A percentile compares a stretch with the other conserved stretches of the same genome.
Evolutionary conservation across 345 rosid species (phyloP).

Genomic region (Gossypium herbaceum): DNA sequence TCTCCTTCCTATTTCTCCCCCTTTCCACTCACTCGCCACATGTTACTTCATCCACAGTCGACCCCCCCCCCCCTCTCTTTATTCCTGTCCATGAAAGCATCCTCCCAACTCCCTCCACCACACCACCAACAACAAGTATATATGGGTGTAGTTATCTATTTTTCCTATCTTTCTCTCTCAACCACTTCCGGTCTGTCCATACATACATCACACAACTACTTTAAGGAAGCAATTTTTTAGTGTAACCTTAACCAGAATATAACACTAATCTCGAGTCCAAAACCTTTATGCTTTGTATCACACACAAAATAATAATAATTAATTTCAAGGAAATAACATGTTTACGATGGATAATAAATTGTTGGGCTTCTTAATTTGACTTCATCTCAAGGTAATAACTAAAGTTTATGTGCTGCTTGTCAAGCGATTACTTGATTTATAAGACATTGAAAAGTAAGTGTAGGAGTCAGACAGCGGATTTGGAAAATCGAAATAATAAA

Average conservation of each 20-base stretch:
- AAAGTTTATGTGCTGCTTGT: too few relatives aligned
- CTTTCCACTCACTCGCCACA: constrained; percentile 23
- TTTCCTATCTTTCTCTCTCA: neutral
- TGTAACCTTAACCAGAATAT: neutral
- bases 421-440: too few relatives aligned
- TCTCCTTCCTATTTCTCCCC: neutral
- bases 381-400: too few relatives aligned
- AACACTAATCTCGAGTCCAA: too few relatives aligned
- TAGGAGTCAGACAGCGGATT: neutral
- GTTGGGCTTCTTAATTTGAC: too few relatives aligned
- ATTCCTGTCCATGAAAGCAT: constrained; percentile 33
- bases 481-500: constrained; percentile 1
- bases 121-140: constrained; percentile 28
- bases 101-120: constrained; percentile 55
- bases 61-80: neutral
- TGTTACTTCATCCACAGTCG: constrained; percentile 20
- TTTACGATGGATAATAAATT: too few relatives aligned
- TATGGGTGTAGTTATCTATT: neutral
- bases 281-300: too few relatives aligned
- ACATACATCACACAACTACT: neutral
- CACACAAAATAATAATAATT: too few relatives aligned
- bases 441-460: too few relatives aligned
- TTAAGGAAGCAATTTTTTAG: neutral
- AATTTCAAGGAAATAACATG: too few relatives aligned
- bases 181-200: neutral